A percentile compares a stretch with the other conserved stretches of the same genome.
Evolutionary conservation across 352 stramenopile species (phyloP).

Genomic region (Phytophthora pistaciae): DNA sequence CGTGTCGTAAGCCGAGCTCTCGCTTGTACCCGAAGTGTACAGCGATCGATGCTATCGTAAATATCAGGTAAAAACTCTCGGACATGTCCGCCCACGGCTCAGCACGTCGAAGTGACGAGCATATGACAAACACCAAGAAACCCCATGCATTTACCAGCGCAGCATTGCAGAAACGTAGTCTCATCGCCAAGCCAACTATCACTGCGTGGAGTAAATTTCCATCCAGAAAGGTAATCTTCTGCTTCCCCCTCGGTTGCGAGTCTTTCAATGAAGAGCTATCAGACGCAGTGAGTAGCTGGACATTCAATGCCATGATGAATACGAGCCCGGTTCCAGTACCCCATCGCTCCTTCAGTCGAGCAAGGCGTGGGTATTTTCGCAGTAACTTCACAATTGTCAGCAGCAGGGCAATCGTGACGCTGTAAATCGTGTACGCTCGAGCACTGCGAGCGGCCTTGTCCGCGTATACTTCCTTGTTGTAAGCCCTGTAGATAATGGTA

Average conservation of each 20-base stretch:
- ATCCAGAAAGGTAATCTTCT: constrained; percentile 48
- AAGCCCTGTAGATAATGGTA: constrained; percentile 52
- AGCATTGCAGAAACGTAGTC: constrained; percentile 69
- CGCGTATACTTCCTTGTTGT: constrained; percentile 36
- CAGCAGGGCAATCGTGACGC: constrained; percentile 29
- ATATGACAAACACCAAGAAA: constrained; percentile 44
- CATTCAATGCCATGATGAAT: constrained; percentile 48
- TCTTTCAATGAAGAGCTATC: not conserved
- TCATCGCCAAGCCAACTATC: constrained; percentile 64
- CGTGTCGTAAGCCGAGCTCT: constrained; percentile 67
- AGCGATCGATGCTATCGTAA: constrained; percentile 39
- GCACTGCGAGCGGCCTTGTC: constrained; percentile 18
- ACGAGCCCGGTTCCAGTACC: constrained; percentile 41
- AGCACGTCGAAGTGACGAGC: constrained; percentile 15
- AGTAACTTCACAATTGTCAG: constrained; percentile 41
- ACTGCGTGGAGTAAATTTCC: constrained; percentile 63
- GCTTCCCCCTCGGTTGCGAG: constrained; percentile 5
- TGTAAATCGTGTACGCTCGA: constrained; percentile 51
- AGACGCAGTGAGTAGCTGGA: constrained; percentile 47
- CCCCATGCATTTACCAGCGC: constrained; percentile 52
- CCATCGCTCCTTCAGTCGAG: constrained; percentile 45
- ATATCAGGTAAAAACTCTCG: constrained; percentile 55
- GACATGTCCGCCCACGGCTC: constrained; percentile 47
- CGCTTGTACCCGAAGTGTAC: constrained; percentile 71
- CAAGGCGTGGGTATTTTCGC: constrained; percentile 40